Evolutionary conservation across 192 early-diverging fungal species (phyloP).

Genomic region (Diversispora eburnea): DNA sequence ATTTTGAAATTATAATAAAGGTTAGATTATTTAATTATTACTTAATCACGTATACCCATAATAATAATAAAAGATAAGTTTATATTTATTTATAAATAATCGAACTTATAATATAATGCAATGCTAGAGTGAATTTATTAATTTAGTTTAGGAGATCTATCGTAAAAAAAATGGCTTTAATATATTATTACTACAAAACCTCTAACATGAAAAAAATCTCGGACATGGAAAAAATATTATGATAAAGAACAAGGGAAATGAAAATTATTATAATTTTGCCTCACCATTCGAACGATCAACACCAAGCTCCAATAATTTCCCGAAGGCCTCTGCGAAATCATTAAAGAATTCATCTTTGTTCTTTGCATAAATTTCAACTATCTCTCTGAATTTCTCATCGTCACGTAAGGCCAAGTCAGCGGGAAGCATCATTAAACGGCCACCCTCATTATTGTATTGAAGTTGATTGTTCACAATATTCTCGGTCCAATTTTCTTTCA

Average conservation of each 20-base stretch:
- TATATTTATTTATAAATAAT: too few relatives aligned
- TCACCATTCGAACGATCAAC: slow-evolving; percentile 23
- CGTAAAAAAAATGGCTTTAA: too few relatives aligned
- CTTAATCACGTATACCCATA: background rate
- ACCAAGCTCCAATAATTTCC: slow-evolving; percentile 51
- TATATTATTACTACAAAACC: too few relatives aligned
- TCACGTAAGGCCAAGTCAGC: slow-evolving; percentile 64
- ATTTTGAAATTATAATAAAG: background rate
- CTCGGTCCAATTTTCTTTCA: too few relatives aligned
- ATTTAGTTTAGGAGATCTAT: too few relatives aligned
- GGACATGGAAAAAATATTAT: too few relatives aligned
- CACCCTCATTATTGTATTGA: slow-evolving; percentile 39
- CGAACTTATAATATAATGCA: too few relatives aligned
- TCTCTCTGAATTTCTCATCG: slow-evolving; percentile 53
- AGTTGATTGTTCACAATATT: background rate
- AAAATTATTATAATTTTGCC: too few relatives aligned
- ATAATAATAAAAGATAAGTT: too few relatives aligned
- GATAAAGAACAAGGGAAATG: too few relatives aligned
- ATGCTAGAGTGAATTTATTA: too few relatives aligned
- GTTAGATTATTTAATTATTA: background rate
- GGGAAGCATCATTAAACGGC: slow-evolving; percentile 65
- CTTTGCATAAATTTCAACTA: slow-evolving; percentile 61
- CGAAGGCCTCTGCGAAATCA: slow-evolving; percentile 47
- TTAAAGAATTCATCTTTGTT: slow-evolving; percentile 65
- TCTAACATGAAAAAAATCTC: too few relatives aligned